Evolutionary conservation across 2,329 filamentous ascomycete genomes (phyloP).

Genomic region (Albifimbria verrucaria): DNA sequence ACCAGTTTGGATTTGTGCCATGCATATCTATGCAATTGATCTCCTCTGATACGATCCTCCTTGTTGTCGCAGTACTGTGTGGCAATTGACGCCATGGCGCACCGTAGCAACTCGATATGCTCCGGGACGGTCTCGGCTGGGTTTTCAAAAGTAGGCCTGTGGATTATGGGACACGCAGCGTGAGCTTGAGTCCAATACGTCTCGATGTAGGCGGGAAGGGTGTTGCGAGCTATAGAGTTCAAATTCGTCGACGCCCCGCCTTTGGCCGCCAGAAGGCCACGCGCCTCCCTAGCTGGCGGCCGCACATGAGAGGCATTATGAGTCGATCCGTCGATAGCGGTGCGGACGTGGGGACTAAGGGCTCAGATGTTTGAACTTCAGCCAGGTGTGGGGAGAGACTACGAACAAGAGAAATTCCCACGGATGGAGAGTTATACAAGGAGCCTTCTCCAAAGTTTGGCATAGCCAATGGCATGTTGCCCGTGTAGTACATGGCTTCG

Average conservation of each 20-base stretch:
- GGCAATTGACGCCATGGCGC: slow-evolving; percentile 56
- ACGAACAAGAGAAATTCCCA: slow-evolving; percentile 40
- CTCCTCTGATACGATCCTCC: slow-evolving; percentile 48
- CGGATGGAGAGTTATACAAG: slow-evolving; percentile 20
- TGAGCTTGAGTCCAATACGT: slow-evolving; percentile 53
- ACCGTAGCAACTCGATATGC: slow-evolving; percentile 41
- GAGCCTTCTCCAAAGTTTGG: not conserved
- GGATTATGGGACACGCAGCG: slow-evolving; percentile 46
- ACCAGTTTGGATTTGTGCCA: slow-evolving; percentile 48
- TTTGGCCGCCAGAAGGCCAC: slow-evolving; percentile 28
- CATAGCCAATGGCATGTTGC: not conserved
- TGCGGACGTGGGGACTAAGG: slow-evolving; percentile 43
- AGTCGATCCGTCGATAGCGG: slow-evolving; percentile 31
- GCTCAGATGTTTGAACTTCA: slow-evolving; percentile 44
- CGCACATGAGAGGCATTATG: slow-evolving; percentile 32
- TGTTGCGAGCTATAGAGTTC: slow-evolving; percentile 35
- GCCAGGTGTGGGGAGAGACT: slow-evolving; percentile 45
- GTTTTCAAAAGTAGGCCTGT: slow-evolving; percentile 42
- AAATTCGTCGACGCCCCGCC: slow-evolving; percentile 28
- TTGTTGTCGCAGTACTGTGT: slow-evolving; percentile 46
- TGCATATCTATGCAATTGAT: slow-evolving; percentile 48
- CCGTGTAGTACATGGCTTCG: not conserved
- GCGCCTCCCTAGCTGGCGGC: slow-evolving; percentile 38
- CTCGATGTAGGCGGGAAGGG: slow-evolving; percentile 48
- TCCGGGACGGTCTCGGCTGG: slow-evolving; percentile 26